These are phyloP conservation scores for Suillus spraguei DNA, from an alignment of 768 basidiomycete genomes.

Conservation along the genomic window DNA sequence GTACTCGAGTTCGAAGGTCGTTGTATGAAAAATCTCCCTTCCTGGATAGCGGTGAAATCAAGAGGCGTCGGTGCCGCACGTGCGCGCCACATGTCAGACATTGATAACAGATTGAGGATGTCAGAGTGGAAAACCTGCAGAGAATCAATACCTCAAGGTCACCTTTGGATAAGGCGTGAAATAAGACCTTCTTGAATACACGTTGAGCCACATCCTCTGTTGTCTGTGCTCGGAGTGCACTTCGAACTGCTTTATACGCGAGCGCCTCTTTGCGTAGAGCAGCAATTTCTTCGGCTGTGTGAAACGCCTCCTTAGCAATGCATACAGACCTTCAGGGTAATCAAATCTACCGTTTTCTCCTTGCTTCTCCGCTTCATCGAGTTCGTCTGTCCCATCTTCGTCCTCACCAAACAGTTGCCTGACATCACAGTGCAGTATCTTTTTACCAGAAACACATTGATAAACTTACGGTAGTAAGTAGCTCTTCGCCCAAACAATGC, in stretches of 20 bases:
- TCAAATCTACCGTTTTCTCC: conserved; percentile 81
- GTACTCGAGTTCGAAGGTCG: conserved; percentile 25
- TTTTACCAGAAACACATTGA: neutral
- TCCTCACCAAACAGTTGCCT: conserved; percentile 97
- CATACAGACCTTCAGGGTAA: conserved; percentile 18
- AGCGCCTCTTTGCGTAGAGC: conserved; percentile 86
- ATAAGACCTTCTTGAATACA: conserved; percentile 81
- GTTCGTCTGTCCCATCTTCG: conserved; percentile 75
- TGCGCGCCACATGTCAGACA: conserved; percentile 97
- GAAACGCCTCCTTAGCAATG: neutral
- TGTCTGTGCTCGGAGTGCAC: conserved; percentile 51
- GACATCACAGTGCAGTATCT: conserved; percentile 8
- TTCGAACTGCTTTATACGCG: conserved; percentile 83
- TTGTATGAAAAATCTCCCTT: conserved; percentile 57
- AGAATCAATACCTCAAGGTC: conserved; percentile 1
- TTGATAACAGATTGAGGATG: conserved; percentile 84
- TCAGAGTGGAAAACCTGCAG: conserved; percentile 85
- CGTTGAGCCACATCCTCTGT: conserved; percentile 58
- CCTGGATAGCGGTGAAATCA: conserved; percentile 74
- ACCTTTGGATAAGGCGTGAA: neutral
- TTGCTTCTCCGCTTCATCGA: conserved; percentile 89
- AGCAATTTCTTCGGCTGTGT: conserved; percentile 84
- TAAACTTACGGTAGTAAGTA: conserved; percentile 85
- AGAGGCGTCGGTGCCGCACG: conserved; percentile 86
- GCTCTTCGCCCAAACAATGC: conserved; percentile 98